Conservation (phyloP, 345 rosid genomes). For the Brassica incana region DNA sequence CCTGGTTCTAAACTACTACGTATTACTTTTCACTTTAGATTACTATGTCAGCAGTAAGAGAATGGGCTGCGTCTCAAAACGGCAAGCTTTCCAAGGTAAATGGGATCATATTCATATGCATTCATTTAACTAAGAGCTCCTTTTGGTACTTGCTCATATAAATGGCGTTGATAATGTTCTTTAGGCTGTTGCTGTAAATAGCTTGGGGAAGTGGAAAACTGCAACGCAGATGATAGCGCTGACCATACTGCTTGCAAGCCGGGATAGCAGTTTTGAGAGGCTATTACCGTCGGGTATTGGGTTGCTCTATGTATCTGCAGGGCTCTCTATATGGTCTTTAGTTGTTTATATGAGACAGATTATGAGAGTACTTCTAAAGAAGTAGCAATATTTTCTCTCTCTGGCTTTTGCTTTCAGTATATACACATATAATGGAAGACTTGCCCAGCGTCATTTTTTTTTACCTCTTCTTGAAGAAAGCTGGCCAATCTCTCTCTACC, state of each 20-base stretch:
- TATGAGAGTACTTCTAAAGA: constrained; percentile 59
- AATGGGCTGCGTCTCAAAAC: constrained; percentile 99
- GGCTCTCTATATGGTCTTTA: constrained; percentile 90
- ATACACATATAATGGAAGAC: constrained; percentile 37
- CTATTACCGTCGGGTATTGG: constrained; percentile 67
- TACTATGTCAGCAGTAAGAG: constrained; percentile 98
- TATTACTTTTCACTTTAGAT: constrained; percentile 52
- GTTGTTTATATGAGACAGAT: constrained; percentile 85
- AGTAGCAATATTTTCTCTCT: constrained; percentile 43
- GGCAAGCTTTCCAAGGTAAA: constrained; percentile 75
- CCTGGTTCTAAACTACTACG: neutral
- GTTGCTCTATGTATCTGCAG: constrained; percentile 90
- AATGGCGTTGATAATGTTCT: constrained; percentile 9
- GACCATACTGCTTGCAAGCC: constrained; percentile 80
- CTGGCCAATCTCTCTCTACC: constrained; percentile 14
- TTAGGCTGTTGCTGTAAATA: constrained; percentile 99
- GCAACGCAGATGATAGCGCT: constrained; percentile 95
- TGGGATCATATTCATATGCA: constrained; percentile 9
- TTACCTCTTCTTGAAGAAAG: constrained; percentile 34
- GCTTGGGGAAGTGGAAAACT: constrained; percentile 98
- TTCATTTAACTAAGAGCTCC: neutral
- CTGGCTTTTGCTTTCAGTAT: constrained; percentile 31
- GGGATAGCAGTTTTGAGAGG: constrained; percentile 74
- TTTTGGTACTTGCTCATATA: neutral
- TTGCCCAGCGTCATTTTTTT: constrained; percentile 24